A percentile compares a stretch with the other conserved stretches of the same genome.
Evolutionary conservation across 805 yeast species (phyloP).

Genomic region (Kodamaea kaohsiungensis): DNA sequence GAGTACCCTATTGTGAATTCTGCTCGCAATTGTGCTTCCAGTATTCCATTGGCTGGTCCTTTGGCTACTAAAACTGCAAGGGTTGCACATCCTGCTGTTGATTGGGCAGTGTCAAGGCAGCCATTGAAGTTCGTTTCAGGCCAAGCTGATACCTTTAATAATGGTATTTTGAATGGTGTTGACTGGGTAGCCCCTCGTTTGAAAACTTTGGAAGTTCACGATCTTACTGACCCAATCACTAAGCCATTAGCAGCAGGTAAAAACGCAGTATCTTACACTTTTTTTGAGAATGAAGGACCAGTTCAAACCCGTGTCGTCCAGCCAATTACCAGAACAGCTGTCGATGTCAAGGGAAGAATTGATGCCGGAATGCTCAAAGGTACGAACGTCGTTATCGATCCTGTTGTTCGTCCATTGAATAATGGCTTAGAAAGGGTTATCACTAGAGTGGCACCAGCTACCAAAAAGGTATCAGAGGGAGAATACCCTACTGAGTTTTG

Average conservation of each 20-base stretch:
- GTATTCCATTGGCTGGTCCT: constrained; percentile 6
- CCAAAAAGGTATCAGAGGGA: constrained; percentile 41
- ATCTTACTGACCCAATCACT: constrained; percentile 47
- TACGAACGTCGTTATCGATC: constrained; percentile 57
- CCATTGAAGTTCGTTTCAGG: constrained; percentile 47
- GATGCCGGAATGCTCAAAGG: constrained; percentile 47
- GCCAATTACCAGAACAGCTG: constrained; percentile 52
- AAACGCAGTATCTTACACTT: constrained; percentile 18
- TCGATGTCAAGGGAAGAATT: constrained; percentile 50
- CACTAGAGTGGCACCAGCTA: constrained; percentile 48
- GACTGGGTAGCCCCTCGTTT: constrained; percentile 51
- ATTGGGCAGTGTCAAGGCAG: constrained; percentile 15
- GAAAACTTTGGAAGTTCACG: constrained; percentile 53
- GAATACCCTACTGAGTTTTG: constrained; percentile 57
- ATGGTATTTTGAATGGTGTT: constrained; percentile 43
- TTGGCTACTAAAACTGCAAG: constrained; percentile 2
- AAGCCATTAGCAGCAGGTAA: constrained; percentile 48
- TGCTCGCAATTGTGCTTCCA: neutral
- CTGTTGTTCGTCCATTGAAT: constrained; percentile 63
- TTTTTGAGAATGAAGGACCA: neutral
- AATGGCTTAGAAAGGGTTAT: constrained; percentile 48
- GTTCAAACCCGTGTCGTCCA: constrained; percentile 21
- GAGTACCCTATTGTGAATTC: constrained; percentile 11
- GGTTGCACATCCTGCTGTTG: neutral
- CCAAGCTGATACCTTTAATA: constrained; percentile 54